A percentile compares a stretch with the other conserved stretches of the same genome.
phyloP scores from a whole-genome alignment of 164 flowering plant genomes.

The Warburgia ugandensis region DNA sequence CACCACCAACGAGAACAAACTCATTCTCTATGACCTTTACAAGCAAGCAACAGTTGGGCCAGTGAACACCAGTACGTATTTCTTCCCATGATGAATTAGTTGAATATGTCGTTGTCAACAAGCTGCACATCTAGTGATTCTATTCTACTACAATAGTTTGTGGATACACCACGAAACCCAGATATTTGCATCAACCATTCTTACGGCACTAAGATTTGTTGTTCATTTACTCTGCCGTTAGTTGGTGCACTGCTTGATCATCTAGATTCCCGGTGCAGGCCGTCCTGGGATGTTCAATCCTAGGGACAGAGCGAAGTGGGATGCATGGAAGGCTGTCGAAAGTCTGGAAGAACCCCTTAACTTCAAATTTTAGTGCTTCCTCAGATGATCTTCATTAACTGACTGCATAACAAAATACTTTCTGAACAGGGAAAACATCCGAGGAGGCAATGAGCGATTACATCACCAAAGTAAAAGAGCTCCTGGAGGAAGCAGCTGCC shows the following conservation, averaged over 20 bases:
- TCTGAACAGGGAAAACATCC: slow-evolving; percentile 49
- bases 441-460: slow-evolving; percentile 65
- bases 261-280: slow-evolving; percentile 27
- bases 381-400: no score
- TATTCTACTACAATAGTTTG: background rate
- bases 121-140: background rate
- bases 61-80: slow-evolving; percentile 43
- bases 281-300: slow-evolving; percentile 54
- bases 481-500: slow-evolving; percentile 47
- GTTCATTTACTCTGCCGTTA: background rate
- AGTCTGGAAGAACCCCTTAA: slow-evolving; percentile 37
- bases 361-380: no score
- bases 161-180: background rate
- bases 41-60: slow-evolving; percentile 68
- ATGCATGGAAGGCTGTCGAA: slow-evolving; percentile 71
- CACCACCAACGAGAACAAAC: slow-evolving; percentile 43
- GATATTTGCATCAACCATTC: background rate
- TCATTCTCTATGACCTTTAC: slow-evolving; percentile 55
- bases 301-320: slow-evolving; percentile 65
- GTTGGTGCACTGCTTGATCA: background rate
- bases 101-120: background rate
- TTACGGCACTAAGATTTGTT: background rate
- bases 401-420: no score
- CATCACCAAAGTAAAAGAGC: slow-evolving; percentile 62
- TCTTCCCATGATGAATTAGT: background rate